Evolutionary conservation across 2,329 filamentous ascomycete genomes (phyloP), one percentile per base, ranked within the genome.

Genomic region (Pseudocercospora fuligena): DNA sequence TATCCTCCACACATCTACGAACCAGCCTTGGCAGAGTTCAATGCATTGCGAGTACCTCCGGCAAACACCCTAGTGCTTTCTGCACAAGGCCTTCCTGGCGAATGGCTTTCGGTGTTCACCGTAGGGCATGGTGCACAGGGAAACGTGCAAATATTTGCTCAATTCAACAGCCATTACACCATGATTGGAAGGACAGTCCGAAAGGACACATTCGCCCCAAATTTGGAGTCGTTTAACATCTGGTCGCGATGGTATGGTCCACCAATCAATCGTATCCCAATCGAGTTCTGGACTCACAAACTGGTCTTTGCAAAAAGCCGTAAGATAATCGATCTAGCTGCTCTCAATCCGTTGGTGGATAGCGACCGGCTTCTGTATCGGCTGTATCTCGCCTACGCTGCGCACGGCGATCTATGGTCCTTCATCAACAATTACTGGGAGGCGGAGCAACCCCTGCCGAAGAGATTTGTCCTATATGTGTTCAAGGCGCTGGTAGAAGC

Each of bases 401-500:
- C 56, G 2, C 36, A 64, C 11, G 65, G 60, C 47, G 61, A 66
- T 61, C 57, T 66, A 8, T 36, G 25, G n/a, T 31, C 58, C 3
- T 8, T 60, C 14, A 33, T 66, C 0, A 3, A 14, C 7, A 56
- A 46, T 2, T 56, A 66, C 8, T 9, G 25, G 14, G 33, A 59
- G 8, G 36, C 11, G 9, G 33, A 33, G 14, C 25, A 29, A 16
- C 14, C 11, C 3, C 19, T n/a, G 36, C 61, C 65, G 9, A 53
- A 49, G 19, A 25, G 40, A 9, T 69, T 69, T 60, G 21, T 67
- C n/a, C 27, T 64, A 23, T 60, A 64, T 23, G 19, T 61, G 11
- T 65, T 69, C 58, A 63, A 63, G 54, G 53, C 65, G 14, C 46
- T 69, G 16, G 60, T 65, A 3, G 63, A 67, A 31, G 61, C 49